Evolutionary conservation across 2,329 filamentous ascomycete species (phyloP), one percentile per base, ranked within the genome.

Genomic region (Akanthomyces muscarius): DNA sequence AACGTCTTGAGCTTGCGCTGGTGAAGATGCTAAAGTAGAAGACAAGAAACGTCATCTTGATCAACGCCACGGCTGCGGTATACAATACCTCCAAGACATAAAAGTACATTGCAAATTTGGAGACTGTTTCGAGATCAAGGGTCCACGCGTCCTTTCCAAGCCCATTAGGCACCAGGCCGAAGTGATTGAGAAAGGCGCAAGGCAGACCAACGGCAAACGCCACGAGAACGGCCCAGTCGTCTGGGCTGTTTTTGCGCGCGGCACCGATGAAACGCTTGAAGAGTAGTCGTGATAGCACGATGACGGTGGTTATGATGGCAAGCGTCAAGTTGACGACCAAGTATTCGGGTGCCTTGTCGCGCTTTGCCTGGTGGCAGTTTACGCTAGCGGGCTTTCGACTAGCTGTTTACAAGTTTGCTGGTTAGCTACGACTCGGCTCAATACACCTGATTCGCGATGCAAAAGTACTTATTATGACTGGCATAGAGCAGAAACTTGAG

Each of bases 1-100:
- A 62, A 4, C 45, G 61, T 0, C 67, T 67, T 5, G 45, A 25
- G 23, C 45, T 48, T 6, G 45, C 14, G 45, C 45, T 25, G 3
- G 78, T 77, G 65, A 83, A 83, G 64, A 83, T 78, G 48, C 79
- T 76, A 38, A 79, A 72, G 69, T 81, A 83, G 69, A 83, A 81
- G 67, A 79, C 73, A 5, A 83, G 73, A 57, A 84, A 74, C 13
- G 80, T 77, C 16, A 80, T 68, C 65, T 82, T 80, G 42, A 79
- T 74, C 45, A 80, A 68, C 18, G 75, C 69, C 13, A 80, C 68
- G 13, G 75, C 70, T 2, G 71, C 62, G 66, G 81, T 80, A 68
- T 81, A 80, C 33, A 80, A 44, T 47, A 70, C 64, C 11, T 72
- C 71, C 65, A 72, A 72, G 62, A 72, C 68, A 65, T 77, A 80